Evolutionary conservation across 1,139 yeast genomes (phyloP).

Genomic region (Pichia sp.): DNA sequence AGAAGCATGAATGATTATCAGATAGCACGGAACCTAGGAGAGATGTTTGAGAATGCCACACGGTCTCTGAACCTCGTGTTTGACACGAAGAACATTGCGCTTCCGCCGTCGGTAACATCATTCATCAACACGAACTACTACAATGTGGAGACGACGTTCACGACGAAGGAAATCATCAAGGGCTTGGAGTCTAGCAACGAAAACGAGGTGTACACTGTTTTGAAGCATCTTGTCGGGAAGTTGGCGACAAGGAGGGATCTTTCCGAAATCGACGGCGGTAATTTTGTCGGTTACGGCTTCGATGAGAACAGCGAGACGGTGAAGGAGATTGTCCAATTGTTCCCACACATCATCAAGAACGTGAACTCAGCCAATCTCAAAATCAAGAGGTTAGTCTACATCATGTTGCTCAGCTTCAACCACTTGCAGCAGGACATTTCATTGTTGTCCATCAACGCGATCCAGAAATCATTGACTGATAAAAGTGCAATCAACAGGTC

Average conservation of each 20-base stretch:
- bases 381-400: constrained; percentile 71
- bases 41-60: constrained; percentile 74
- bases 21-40: constrained; percentile 37
- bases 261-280: background rate
- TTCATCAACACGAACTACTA: constrained; percentile 25
- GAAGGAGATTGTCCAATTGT: constrained; percentile 41
- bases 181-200: constrained; percentile 53
- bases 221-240: constrained; percentile 67
- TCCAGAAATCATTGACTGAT: constrained; percentile 77
- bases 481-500: constrained; percentile 65
- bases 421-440: constrained; percentile 87
- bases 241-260: constrained; percentile 50
- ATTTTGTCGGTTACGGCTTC: constrained; percentile 16
- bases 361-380: constrained; percentile 68
- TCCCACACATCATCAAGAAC: constrained; percentile 87
- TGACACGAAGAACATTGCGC: constrained; percentile 22
- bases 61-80: constrained; percentile 33
- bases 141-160: constrained; percentile 20
- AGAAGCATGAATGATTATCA: constrained; percentile 47
- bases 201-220: constrained; percentile 64
- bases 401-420: constrained; percentile 73
- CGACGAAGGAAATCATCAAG: constrained; percentile 58
- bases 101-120: constrained; percentile 29
- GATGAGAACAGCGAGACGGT: constrained; percentile 10
- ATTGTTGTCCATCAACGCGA: constrained; percentile 80